phyloP scores from a whole-genome alignment of 225 moss, liverwort and hornwort genomes.

The Physcomitrium patens region DNA sequence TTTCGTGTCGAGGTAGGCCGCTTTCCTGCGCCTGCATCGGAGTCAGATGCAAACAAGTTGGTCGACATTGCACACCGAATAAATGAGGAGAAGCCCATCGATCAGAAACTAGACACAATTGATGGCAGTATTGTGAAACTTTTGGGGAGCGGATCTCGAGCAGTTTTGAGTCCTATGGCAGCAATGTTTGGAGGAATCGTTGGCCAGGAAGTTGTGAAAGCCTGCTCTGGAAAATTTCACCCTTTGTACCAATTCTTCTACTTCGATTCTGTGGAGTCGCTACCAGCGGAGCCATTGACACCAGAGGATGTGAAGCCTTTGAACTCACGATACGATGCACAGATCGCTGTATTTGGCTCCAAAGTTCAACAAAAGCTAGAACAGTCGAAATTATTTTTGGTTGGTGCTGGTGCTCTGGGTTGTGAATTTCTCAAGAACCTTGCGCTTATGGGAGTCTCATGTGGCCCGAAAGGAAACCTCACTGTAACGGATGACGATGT shows the following conservation, averaged over 20 bases:
- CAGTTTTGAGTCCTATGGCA: conserved; percentile 93
- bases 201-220: conserved; percentile 97
- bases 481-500: conserved; percentile 93
- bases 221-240: conserved; percentile 95
- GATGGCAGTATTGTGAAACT: conserved; percentile 70
- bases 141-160: conserved; percentile 83
- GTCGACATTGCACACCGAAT: conserved; percentile 52
- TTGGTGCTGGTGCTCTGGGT: conserved; percentile 89
- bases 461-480: conserved; percentile 74
- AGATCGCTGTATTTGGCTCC: conserved; percentile 84
- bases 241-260: conserved; percentile 97
- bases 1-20: conserved; percentile 62
- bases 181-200: conserved; percentile 99
- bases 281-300: conserved; percentile 63
- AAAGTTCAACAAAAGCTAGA: conserved; percentile 78
- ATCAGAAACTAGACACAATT: conserved; percentile 64
- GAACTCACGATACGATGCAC: conserved; percentile 83
- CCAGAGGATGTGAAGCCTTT: conserved; percentile 83
- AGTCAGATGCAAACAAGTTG: conserved; percentile 56
- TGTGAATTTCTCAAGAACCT: conserved; percentile 96
- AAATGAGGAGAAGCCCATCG: conserved; percentile 58
- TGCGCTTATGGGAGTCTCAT: conserved; percentile 87
- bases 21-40: conserved; percentile 71
- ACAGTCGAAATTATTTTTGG: conserved; percentile 79
- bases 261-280: conserved; percentile 92